Conservation (phyloP, 441 rosid genomes). For the Oxalis stricta region DNA sequence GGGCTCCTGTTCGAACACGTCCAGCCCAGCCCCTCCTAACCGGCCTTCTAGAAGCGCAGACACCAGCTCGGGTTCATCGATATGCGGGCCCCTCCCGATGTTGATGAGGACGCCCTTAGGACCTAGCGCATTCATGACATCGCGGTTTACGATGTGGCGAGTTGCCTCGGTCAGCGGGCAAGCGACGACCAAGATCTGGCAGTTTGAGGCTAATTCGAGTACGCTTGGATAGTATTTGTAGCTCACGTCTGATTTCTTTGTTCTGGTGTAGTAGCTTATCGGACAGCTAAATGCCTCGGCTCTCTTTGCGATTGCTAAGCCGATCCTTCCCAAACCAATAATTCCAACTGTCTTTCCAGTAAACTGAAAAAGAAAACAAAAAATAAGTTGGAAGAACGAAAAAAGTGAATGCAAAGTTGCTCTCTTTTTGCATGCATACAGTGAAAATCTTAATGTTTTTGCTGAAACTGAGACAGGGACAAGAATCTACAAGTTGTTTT, state of each 20-base stretch:
- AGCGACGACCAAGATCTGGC: slow-evolving; percentile 45
- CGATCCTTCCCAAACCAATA: slow-evolving; percentile 62
- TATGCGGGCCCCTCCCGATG: slow-evolving; percentile 51
- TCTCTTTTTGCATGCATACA: no score
- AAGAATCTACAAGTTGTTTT: no score
- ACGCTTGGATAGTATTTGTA: slow-evolving; percentile 37
- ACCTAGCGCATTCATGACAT: slow-evolving; percentile 47
- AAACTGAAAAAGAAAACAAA: slow-evolving; percentile 24
- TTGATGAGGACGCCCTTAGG: slow-evolving; percentile 55
- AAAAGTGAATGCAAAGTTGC: background rate
- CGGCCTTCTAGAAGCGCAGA: slow-evolving; percentile 51
- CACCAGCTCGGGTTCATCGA: slow-evolving; percentile 58
- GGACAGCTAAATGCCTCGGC: slow-evolving; percentile 58
- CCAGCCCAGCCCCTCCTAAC: slow-evolving; percentile 64
- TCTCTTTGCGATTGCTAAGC: slow-evolving; percentile 49
- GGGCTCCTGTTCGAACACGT: slow-evolving; percentile 58
- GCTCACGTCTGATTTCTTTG: slow-evolving; percentile 24
- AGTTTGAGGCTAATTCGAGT: slow-evolving; percentile 43
- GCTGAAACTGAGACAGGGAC: no score
- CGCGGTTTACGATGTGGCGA: slow-evolving; percentile 34
- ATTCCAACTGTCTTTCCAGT: slow-evolving; percentile 54
- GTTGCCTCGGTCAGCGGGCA: slow-evolving; percentile 46
- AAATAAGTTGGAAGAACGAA: background rate
- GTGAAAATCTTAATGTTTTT: no score
- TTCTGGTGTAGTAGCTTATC: slow-evolving; percentile 39